phyloP scores from a whole-genome alignment of 2,329 filamentous ascomycete species.

The Penicillium capsulatum region DNA sequence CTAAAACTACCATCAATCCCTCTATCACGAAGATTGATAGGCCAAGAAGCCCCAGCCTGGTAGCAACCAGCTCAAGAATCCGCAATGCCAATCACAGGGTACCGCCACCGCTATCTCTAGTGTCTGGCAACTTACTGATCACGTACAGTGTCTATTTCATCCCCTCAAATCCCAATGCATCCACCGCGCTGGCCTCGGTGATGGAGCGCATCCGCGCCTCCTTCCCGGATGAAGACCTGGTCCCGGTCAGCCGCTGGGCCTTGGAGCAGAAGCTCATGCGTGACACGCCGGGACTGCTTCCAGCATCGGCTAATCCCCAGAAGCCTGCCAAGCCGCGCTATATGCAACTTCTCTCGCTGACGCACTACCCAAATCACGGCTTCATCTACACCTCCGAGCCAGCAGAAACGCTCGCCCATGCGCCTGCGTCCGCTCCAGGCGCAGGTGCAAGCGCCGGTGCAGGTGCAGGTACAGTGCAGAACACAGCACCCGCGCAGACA shows the following conservation, averaged over 20 bases:
- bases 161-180: slow-evolving; percentile 39
- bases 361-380: slow-evolving; percentile 38
- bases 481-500: too few relatives aligned
- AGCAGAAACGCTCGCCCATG: slow-evolving; percentile 14
- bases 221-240: slow-evolving; percentile 34
- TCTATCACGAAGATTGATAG: too few relatives aligned
- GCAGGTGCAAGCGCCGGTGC: background rate
- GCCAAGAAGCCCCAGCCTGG: background rate
- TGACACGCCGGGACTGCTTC: slow-evolving; percentile 41
- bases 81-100: slow-evolving; percentile 38
- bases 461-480: too few relatives aligned
- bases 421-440: slow-evolving; percentile 4
- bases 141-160: slow-evolving; percentile 43
- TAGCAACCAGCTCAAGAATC: background rate
- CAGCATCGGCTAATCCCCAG: slow-evolving; percentile 29
- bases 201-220: slow-evolving; percentile 38
- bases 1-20: too few relatives aligned
- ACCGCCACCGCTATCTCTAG: slow-evolving; percentile 2
- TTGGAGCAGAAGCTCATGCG: slow-evolving; percentile 43
- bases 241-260: slow-evolving; percentile 37
- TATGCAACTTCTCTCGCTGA: slow-evolving; percentile 42
- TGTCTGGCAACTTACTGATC: slow-evolving; percentile 3
- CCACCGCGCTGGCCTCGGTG: slow-evolving; percentile 33
- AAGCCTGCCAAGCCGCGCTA: slow-evolving; percentile 33
- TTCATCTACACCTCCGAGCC: slow-evolving; percentile 41